phyloP scores from a whole-genome alignment of 805 yeast genomes.

The Metschnikowia peoriensis region DNA sequence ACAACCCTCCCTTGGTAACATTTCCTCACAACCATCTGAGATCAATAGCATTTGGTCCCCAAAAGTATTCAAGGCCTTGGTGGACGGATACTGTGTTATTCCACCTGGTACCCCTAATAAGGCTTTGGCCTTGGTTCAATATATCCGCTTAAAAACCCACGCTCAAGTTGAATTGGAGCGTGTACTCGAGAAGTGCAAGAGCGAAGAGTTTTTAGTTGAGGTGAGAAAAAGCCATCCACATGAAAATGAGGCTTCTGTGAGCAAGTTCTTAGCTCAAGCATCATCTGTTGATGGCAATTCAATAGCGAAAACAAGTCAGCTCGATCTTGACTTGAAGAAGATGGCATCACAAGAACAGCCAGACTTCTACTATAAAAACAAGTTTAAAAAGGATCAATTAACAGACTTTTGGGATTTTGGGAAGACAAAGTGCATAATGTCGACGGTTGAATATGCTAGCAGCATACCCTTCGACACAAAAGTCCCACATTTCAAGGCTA shows the following conservation, averaged over 20 bases:
- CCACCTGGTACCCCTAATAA: conserved; percentile 6
- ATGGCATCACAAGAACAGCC: conserved; percentile 5
- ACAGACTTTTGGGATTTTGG: conserved; percentile 20
- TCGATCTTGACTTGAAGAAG: neutral
- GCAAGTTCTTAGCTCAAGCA: neutral
- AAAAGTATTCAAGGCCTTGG: conserved; percentile 7
- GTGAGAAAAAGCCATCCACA: neutral
- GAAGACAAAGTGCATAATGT: conserved; percentile 17
- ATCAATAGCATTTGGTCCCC: conserved; percentile 10
- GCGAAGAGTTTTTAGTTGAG: conserved; percentile 1
- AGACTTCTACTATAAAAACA: conserved; percentile 14
- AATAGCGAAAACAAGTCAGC: neutral
- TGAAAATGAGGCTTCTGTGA: neutral
- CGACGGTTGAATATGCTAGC: conserved; percentile 20
- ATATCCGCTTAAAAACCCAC: conserved; percentile 2
- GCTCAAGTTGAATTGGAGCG: neutral
- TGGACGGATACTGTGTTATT: conserved; percentile 10
- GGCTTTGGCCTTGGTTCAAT: conserved; percentile 1
- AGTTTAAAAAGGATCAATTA: conserved; percentile 9
- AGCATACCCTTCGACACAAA: conserved; percentile 4
- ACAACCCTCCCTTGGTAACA: too few species aligned
- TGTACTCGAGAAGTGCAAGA: conserved; percentile 1
- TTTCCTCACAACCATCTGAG: neutral
- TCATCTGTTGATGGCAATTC: neutral
- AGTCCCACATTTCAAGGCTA: conserved; percentile 7